These are phyloP conservation scores for Wickerhamomyces rabaulensis DNA, from an alignment of 805 yeast genomes.

Conservation along the genomic window DNA sequence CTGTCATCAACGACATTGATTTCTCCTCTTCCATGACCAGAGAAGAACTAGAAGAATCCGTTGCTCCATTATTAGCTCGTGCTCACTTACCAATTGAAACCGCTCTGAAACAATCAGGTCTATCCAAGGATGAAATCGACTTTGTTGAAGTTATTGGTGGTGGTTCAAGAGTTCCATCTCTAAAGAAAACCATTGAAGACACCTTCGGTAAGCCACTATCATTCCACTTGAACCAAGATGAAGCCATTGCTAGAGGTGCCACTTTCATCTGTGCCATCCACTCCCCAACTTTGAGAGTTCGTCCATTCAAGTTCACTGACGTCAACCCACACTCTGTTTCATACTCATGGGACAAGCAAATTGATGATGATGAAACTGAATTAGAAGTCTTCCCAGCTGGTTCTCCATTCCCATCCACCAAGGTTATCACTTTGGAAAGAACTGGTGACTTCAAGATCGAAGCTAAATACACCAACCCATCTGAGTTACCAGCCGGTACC, in stretches of 20 bases:
- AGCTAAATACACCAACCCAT: slow-evolving; percentile 79
- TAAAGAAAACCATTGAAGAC: slow-evolving; percentile 76
- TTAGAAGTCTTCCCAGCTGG: slow-evolving; percentile 97
- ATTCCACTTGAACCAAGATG: slow-evolving; percentile 96
- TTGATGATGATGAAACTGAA: slow-evolving; percentile 82
- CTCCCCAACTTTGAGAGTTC: slow-evolving; percentile 97
- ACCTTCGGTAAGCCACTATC: slow-evolving; percentile 83
- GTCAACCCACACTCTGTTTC: slow-evolving; percentile 88
- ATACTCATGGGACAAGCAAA: slow-evolving; percentile 91
- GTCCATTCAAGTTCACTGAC: slow-evolving; percentile 98
- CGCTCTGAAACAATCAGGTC: slow-evolving; percentile 78
- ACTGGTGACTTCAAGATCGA: slow-evolving; percentile 79
- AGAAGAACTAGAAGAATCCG: slow-evolving; percentile 88
- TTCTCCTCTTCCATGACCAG: slow-evolving; percentile 85
- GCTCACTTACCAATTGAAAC: slow-evolving; percentile 70
- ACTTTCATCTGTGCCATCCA: slow-evolving; percentile 98
- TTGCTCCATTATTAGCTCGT: slow-evolving; percentile 75
- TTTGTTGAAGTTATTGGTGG: slow-evolving; percentile 97
- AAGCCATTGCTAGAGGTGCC: slow-evolving; percentile 98
- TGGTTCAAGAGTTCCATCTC: slow-evolving; percentile 92
- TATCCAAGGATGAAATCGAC: slow-evolving; percentile 71
- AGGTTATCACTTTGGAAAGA: slow-evolving; percentile 91
- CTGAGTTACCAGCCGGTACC: slow-evolving; percentile 67
- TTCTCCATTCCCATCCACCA: slow-evolving; percentile 89
- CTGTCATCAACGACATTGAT: slow-evolving; percentile 96